Evolutionary conservation across 371 early-diverging fungal species (phyloP).

Genomic region (Mortierella polycephala): DNA sequence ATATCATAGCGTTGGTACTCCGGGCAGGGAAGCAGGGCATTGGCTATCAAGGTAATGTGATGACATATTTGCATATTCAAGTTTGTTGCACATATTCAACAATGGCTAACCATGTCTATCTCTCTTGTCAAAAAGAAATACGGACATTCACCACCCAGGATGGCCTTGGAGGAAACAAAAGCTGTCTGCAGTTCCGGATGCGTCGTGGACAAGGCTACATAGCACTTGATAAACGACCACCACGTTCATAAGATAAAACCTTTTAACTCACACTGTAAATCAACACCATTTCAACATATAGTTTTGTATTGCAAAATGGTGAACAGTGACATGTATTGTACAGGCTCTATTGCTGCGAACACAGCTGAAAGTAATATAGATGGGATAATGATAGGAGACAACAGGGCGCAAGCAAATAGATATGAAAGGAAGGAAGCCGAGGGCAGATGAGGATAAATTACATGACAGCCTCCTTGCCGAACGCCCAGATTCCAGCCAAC

Average conservation of each 20-base stretch:
- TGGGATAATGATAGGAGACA: too few relatives aligned
- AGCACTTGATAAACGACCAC: slow-evolving; percentile 37
- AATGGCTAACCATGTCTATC: not conserved
- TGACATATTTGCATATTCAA: not conserved
- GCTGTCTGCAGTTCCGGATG: slow-evolving; percentile 53
- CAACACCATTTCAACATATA: too few relatives aligned
- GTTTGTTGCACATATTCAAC: too few relatives aligned
- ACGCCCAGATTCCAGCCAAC: slow-evolving; percentile 58
- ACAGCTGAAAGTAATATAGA: too few relatives aligned
- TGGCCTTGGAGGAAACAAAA: slow-evolving; percentile 51
- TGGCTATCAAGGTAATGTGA: slow-evolving; percentile 45
- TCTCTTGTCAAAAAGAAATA: slow-evolving; percentile 23
- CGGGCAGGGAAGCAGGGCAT: slow-evolving; percentile 43
- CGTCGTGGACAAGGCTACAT: slow-evolving; percentile 38
- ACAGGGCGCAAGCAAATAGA: not conserved
- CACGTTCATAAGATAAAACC: slow-evolving; percentile 10
- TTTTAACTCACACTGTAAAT: too few relatives aligned
- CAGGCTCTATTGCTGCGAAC: too few relatives aligned
- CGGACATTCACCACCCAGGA: slow-evolving; percentile 53
- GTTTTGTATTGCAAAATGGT: too few relatives aligned
- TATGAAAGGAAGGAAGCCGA: not conserved
- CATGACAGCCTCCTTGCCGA: slow-evolving; percentile 24
- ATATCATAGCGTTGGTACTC: slow-evolving; percentile 42
- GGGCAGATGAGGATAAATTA: slow-evolving; percentile 5
- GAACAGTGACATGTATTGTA: too few relatives aligned